Evolutionary conservation across 345 rosid genomes (phyloP).

Genomic region (Sisymbrium irio): DNA sequence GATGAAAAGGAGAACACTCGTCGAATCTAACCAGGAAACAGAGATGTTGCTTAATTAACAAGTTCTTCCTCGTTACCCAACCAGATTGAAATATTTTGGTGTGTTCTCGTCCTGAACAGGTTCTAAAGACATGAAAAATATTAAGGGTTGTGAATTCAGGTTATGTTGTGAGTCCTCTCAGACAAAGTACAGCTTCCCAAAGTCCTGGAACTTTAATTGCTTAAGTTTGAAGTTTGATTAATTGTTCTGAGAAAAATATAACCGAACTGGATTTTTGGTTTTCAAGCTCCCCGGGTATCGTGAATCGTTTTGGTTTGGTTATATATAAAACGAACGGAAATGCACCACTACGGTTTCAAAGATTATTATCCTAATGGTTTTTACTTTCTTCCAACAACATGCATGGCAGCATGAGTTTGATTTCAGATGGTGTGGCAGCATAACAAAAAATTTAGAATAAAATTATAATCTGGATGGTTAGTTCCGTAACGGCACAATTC

Average conservation of each 20-base stretch:
- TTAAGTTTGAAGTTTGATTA: neutral
- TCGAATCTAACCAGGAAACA: constrained; percentile 23
- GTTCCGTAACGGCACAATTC: neutral
- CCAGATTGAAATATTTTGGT: neutral
- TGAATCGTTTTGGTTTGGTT: neutral
- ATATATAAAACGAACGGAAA: neutral
- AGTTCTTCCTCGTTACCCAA: neutral
- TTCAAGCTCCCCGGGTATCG: neutral
- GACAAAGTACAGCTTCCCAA: neutral
- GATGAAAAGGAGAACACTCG: constrained; percentile 79
- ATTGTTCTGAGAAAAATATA: neutral
- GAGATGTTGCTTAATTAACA: constrained; percentile 14
- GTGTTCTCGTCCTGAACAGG: neutral
- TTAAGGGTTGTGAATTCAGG: constrained; percentile 17
- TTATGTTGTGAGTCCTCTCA: constrained; percentile 1
- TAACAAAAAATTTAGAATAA: neutral
- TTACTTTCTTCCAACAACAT: neutral
- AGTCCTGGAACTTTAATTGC: neutral
- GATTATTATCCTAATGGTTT: neutral
- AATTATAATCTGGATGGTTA: neutral
- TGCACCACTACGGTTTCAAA: neutral
- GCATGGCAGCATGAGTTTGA: neutral
- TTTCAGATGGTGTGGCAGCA: neutral
- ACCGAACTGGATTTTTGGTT: neutral
- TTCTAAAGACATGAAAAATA: neutral